A percentile compares a stretch with the other conserved stretches of the same genome.
These are phyloP conservation scores for Canna indica DNA, from an alignment of 176 grass and related monocot species.

Conservation along the genomic window DNA sequence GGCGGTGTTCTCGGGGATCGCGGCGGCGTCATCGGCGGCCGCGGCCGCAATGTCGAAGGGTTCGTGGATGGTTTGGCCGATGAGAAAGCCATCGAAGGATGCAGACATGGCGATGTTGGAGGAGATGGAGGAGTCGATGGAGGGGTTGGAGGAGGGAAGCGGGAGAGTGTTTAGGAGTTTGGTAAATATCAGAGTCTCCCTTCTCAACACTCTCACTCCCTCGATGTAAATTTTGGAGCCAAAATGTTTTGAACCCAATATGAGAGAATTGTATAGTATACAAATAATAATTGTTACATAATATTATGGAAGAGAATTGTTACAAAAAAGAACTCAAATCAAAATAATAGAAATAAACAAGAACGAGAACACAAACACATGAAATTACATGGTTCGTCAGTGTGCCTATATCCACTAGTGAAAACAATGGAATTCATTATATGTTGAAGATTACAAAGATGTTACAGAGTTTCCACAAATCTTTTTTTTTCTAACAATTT, in stretches of 20 bases:
- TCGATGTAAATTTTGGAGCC: neutral
- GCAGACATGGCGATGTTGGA: neutral
- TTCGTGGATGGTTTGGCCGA: neutral
- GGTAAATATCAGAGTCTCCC: neutral
- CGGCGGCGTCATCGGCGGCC: neutral
- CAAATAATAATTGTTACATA: neutral
- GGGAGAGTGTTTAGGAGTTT: neutral
- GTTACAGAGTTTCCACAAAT: too few species aligned
- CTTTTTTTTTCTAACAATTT: too few species aligned
- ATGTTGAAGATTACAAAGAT: too few species aligned
- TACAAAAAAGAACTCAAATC: too few species aligned
- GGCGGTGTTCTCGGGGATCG: neutral
- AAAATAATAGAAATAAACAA: too few species aligned
- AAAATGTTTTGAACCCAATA: neutral
- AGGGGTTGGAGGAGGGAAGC: slow-evolving; percentile 6
- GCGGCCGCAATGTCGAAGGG: neutral
- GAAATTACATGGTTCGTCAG: too few species aligned
- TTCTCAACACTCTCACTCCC: slow-evolving; percentile 7
- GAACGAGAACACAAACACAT: too few species aligned
- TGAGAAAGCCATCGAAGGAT: neutral
- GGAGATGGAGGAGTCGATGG: neutral
- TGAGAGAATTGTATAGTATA: neutral
- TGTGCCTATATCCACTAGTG: too few species aligned
- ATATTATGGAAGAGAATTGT: too few species aligned
- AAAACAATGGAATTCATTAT: too few species aligned